phyloP scores from a whole-genome alignment of 2,329 filamentous ascomycete species.

The Arthrinium phaeospermum region DNA sequence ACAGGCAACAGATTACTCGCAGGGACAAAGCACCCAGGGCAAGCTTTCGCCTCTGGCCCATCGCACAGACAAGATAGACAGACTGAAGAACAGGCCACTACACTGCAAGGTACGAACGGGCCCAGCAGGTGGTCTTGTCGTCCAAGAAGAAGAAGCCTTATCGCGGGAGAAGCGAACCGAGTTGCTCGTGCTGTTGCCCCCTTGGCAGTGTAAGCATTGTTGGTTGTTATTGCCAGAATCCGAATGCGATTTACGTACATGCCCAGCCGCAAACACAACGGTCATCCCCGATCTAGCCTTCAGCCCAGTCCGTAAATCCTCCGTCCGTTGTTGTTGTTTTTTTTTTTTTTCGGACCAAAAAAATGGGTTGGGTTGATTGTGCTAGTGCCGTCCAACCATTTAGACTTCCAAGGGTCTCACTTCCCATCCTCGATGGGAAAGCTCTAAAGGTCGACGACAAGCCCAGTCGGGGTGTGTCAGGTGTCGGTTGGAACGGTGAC shows the following conservation, averaged over 20 bases:
- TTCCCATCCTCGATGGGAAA: neutral
- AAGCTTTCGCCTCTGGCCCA: neutral
- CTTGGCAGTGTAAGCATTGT: neutral
- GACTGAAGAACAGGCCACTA: neutral
- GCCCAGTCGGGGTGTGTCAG: slow-evolving; percentile 5
- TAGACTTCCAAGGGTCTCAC: slow-evolving; percentile 12
- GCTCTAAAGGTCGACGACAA: neutral
- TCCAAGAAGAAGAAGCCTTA: neutral
- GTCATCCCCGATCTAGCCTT: neutral
- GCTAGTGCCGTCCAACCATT: neutral
- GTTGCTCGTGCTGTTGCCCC: no score
- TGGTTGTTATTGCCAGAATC: no score
- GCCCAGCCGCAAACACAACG: neutral
- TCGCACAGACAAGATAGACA: neutral
- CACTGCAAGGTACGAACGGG: neutral
- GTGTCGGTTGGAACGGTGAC: slow-evolving; percentile 16
- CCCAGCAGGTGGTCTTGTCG: neutral
- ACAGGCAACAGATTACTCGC: neutral
- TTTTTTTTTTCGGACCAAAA: slow-evolving; percentile 6
- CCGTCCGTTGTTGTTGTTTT: neutral
- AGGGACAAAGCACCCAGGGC: slow-evolving; percentile 15
- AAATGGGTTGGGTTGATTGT: neutral
- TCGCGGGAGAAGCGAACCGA: no score
- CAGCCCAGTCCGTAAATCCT: neutral
- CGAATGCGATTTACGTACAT: no score